Evolutionary conservation across 2,329 filamentous ascomycete genomes (phyloP), one percentile per base, ranked within the genome.

Genomic region (Pestalotiopsis sp.): DNA sequence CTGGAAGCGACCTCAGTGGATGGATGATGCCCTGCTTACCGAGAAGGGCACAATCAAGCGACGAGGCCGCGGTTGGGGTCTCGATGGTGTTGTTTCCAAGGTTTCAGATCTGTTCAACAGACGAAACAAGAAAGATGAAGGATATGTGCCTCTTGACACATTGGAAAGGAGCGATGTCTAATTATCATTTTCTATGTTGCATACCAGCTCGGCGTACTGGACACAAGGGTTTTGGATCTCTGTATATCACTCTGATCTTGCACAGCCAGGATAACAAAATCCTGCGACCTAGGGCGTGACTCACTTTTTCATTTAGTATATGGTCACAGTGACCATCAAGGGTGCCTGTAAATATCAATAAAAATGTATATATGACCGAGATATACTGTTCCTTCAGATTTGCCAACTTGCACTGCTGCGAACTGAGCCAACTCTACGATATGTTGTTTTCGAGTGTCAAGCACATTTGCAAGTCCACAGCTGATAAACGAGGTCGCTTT

Each of bases 1-100:
- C 78, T 98, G 95, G 95, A 89, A 85, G 71, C 85, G 95, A 17
- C 96, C 96, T 0, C 81, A 82, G 38, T 98, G 94, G 94, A 95
- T 98, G 93, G 89, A 93, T 61, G 89, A 92, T 72, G 87, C 88
- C 6, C 84, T 85, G 14, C 83, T 92, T 39, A 89, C 92, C 73
- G 86, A 87, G 72, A 87, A 87, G 67, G 84, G 85, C 39, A 82
- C 82, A 4, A 73, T 83, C 52, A 77, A 80, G 75, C 81, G 76
- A 72, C 82, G 81, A 76, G 82, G 78, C 72, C 79, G 80, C 61
- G 84, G 84, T 27, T 81, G 81, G 77, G 78, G 79, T 39, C 67
- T 82, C 5, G 78, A 79, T 61, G 79, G 84, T 5, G 64, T 86
- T 14, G 75, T 84, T 17, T 81, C 80, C 4, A 82, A 84, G 72